Percentiles rank a stretch among this genome's conserved stretches.
phyloP scores from a whole-genome alignment of 2,329 filamentous ascomycete genomes.

The Aspergillus aculeatus region DNA sequence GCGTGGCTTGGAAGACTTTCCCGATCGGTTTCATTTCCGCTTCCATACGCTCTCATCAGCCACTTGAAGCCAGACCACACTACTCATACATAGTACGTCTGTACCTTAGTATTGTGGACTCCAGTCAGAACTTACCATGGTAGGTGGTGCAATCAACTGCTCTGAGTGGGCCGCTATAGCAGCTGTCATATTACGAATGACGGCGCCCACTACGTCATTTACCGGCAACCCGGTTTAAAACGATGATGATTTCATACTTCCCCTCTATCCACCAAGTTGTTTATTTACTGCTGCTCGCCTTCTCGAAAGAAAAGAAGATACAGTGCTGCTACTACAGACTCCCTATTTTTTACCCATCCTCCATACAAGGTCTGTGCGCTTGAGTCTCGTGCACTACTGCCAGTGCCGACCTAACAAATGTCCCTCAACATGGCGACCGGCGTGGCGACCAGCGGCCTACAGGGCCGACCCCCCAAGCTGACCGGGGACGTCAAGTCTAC shows the following conservation, averaged over 20 bases:
- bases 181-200: background rate
- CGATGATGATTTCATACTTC: background rate
- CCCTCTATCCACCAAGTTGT: background rate
- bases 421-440: constrained; percentile 26
- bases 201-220: background rate
- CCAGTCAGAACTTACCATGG: background rate
- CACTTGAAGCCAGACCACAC: background rate
- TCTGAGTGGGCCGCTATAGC: background rate
- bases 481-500: constrained; percentile 17
- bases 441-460: constrained; percentile 3
- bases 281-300: background rate
- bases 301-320: background rate
- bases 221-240: background rate
- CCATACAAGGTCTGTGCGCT: background rate
- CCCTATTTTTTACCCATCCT: too few relatives aligned
- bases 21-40: background rate
- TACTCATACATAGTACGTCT: background rate
- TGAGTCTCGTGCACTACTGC: background rate
- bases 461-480: constrained; percentile 17
- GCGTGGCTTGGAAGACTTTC: background rate
- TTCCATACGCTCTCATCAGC: background rate
- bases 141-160: background rate
- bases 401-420: constrained; percentile 16
- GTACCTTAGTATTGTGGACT: background rate
- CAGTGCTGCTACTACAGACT: background rate